Conservation (phyloP, 202 grass and related monocot genomes). For the Digitaria exilis region DNA sequence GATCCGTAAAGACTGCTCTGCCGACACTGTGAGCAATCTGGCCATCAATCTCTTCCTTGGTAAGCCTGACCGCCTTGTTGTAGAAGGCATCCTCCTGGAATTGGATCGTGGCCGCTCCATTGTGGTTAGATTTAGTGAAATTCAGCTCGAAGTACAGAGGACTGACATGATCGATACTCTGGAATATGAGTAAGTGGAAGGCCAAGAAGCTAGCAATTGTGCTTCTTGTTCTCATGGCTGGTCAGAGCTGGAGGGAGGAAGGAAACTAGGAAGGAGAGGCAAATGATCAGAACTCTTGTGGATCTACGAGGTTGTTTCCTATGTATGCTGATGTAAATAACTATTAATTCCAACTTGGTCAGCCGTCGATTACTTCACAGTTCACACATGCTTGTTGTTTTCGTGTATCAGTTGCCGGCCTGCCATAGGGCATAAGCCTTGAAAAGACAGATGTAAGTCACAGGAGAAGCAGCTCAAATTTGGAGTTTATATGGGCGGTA, state of each 20-base stretch:
- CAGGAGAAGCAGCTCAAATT: constrained; percentile 32
- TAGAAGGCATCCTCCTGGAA: constrained; percentile 71
- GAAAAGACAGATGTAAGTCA: constrained; percentile 38
- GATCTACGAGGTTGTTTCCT: constrained; percentile 33
- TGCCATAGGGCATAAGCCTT: constrained; percentile 10
- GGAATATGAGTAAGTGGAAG: constrained; percentile 39
- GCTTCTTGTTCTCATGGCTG: constrained; percentile 49
- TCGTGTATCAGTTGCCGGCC: constrained; percentile 13
- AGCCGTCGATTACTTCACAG: constrained; percentile 9
- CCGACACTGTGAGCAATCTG: constrained; percentile 44
- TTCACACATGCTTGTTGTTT: not conserved
- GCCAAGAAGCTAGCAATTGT: constrained; percentile 32
- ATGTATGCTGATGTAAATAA: constrained; percentile 38
- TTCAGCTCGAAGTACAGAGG: constrained; percentile 76
- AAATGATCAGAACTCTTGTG: not conserved
- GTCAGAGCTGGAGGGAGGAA: not conserved
- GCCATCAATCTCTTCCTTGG: constrained; percentile 41
- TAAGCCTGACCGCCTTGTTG: constrained; percentile 54
- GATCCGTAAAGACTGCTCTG: constrained; percentile 55
- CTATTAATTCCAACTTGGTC: constrained; percentile 25
- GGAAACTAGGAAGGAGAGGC: constrained; percentile 10
- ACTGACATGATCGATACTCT: constrained; percentile 10
- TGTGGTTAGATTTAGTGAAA: constrained; percentile 55
- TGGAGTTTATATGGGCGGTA: constrained; percentile 26
- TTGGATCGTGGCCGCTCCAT: constrained; percentile 11